These are phyloP conservation scores for Antrodiella citrinella DNA, from an alignment of 768 basidiomycete species.

Conservation along the genomic window DNA sequence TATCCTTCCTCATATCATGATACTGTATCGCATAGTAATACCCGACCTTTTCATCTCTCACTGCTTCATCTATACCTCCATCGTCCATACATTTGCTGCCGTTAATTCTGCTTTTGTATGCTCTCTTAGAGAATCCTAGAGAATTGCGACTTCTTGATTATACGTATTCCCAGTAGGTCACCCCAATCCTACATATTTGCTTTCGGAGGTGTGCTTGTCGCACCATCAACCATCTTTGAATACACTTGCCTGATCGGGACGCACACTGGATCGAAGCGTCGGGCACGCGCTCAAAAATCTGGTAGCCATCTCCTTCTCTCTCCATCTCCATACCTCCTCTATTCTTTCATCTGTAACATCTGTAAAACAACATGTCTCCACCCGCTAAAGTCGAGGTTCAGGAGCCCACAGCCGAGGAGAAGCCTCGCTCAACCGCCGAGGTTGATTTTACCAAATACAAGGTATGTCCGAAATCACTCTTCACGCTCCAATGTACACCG, in stretches of 20 bases:
- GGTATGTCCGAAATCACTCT: constrained; percentile 37
- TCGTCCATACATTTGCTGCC: neutral
- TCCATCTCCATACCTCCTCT: neutral
- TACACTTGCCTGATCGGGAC: neutral
- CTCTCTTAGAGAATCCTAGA: neutral
- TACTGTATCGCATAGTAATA: neutral
- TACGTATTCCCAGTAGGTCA: no score
- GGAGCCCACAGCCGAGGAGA: constrained; percentile 22
- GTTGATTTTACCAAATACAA: constrained; percentile 85
- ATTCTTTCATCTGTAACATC: neutral
- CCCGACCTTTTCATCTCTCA: neutral
- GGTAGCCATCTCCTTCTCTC: neutral
- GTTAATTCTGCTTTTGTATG: neutral
- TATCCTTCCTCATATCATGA: neutral
- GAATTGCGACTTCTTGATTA: no score
- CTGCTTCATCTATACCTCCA: neutral
- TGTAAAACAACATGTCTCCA: neutral
- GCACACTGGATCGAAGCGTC: neutral
- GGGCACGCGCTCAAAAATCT: neutral
- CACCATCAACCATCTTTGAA: neutral
- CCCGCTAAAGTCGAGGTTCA: neutral
- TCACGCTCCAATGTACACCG: constrained; percentile 4
- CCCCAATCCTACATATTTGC: no score
- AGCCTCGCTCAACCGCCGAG: constrained; percentile 50
- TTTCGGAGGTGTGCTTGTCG: no score